phyloP scores from a whole-genome alignment of 805 yeast genomes.

The Candida adriatica region DNA sequence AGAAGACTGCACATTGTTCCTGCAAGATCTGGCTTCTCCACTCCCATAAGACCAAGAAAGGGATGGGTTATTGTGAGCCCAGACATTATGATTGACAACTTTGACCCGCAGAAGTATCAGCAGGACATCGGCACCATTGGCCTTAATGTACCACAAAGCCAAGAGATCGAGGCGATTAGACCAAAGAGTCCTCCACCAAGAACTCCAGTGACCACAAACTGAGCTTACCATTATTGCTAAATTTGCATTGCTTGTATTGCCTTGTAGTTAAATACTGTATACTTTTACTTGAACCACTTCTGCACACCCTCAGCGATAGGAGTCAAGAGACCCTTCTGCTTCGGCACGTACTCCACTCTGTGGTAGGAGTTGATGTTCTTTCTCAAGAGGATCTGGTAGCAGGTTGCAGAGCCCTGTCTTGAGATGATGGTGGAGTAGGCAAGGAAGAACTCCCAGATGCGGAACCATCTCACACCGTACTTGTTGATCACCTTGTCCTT shows the following conservation, averaged over 20 bases:
- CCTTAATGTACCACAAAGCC: constrained; percentile 54
- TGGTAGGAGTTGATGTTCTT: constrained; percentile 82
- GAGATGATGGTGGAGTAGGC: constrained; percentile 77
- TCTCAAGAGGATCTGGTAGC: constrained; percentile 86
- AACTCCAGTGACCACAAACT: constrained; percentile 9
- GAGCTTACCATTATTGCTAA: too few species aligned
- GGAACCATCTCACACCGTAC: constrained; percentile 85
- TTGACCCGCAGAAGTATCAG: constrained; percentile 41
- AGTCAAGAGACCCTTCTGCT: constrained; percentile 64
- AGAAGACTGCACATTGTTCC: constrained; percentile 85
- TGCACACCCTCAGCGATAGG: constrained; percentile 45
- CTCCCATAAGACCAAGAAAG: constrained; percentile 58
- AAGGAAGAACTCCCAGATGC: constrained; percentile 90
- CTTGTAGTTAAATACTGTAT: too few species aligned
- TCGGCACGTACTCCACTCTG: constrained; percentile 74
- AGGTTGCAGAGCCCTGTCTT: constrained; percentile 90
- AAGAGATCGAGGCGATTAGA: constrained; percentile 71
- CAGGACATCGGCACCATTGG: constrained; percentile 38
- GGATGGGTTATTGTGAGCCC: constrained; percentile 94
- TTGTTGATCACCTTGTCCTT: constrained; percentile 66
- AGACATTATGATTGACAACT: constrained; percentile 70
- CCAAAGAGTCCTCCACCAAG: constrained; percentile 72
- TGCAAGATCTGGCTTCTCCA: constrained; percentile 54
- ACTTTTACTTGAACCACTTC: constrained; percentile 48
- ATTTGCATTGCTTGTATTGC: too few species aligned